Evolutionary conservation across 1,139 yeast genomes (phyloP).

Genomic region (Geotrichum armillariae): DNA sequence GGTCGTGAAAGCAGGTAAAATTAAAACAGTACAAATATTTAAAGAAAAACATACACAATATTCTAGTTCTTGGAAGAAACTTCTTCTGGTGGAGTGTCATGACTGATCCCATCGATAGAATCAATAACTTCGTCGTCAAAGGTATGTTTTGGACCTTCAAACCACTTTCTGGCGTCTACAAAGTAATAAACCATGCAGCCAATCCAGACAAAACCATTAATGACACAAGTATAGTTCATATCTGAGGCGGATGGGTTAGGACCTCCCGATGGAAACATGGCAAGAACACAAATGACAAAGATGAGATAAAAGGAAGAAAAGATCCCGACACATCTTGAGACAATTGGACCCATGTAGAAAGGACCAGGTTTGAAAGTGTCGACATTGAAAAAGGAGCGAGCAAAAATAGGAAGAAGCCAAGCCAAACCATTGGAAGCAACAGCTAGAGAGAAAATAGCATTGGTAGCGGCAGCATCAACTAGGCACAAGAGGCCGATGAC

Average conservation of each 20-base stretch:
- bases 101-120: neutral
- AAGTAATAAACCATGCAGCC: slow-evolving; percentile 51
- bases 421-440: slow-evolving; percentile 63
- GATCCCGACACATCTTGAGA: slow-evolving; percentile 42
- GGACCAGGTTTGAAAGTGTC: slow-evolving; percentile 61
- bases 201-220: slow-evolving; percentile 59
- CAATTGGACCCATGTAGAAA: slow-evolving; percentile 55
- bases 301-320: slow-evolving; percentile 41
- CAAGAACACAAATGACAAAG: slow-evolving; percentile 59
- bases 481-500: slow-evolving; percentile 58
- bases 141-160: slow-evolving; percentile 62
- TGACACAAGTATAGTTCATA: slow-evolving; percentile 67
- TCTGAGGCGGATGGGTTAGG: slow-evolving; percentile 44
- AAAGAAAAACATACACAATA: too few species aligned
- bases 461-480: slow-evolving; percentile 60
- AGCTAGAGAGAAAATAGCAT: slow-evolving; percentile 57
- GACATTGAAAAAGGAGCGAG: slow-evolving; percentile 45
- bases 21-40: too few species aligned
- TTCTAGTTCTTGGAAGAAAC: too few species aligned
- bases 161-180: slow-evolving; percentile 60
- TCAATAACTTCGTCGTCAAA: slow-evolving; percentile 41
- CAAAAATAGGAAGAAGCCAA: slow-evolving; percentile 58
- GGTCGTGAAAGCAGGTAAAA: too few species aligned
- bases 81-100: neutral
- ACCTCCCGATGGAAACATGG: slow-evolving; percentile 59